Conservation (phyloP, 192 early-diverging fungal species). For the Radiomyces spectabilis region DNA sequence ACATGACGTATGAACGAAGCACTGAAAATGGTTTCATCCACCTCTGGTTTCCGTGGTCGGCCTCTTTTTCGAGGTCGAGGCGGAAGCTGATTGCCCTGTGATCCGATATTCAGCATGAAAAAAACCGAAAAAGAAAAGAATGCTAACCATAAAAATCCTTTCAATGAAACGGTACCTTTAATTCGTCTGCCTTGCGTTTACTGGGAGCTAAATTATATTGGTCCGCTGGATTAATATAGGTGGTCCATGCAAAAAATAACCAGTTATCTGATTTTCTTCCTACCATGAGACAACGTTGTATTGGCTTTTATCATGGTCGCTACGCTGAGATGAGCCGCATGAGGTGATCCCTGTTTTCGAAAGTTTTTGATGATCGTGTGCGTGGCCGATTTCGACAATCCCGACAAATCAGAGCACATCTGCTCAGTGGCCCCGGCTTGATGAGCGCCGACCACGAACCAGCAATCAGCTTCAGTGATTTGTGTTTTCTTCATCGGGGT, state of each 20-base stretch:
- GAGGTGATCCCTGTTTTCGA: constrained; percentile 15
- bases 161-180: too few species aligned
- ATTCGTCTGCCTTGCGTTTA: too few species aligned
- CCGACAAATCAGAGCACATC: constrained; percentile 16
- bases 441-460: constrained; percentile 21
- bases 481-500: constrained; percentile 3
- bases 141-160: too few species aligned
- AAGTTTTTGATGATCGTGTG: constrained; percentile 20
- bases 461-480: constrained; percentile 17
- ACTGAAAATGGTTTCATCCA: background rate
- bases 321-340: constrained; percentile 2
- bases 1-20: background rate
- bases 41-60: constrained; percentile 4
- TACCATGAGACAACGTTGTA: too few species aligned
- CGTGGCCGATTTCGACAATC: constrained; percentile 10
- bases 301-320: background rate
- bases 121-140: too few species aligned
- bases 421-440: constrained; percentile 22
- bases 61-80: constrained; percentile 7
- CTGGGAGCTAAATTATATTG: too few species aligned
- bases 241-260: too few species aligned
- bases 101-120: too few species aligned
- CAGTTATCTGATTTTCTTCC: too few species aligned
- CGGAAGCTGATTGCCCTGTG: too few species aligned
- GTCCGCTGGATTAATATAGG: too few species aligned